These are phyloP conservation scores for Pichia insulana DNA, from an alignment of 805 yeast genomes.

Conservation along the genomic window DNA sequence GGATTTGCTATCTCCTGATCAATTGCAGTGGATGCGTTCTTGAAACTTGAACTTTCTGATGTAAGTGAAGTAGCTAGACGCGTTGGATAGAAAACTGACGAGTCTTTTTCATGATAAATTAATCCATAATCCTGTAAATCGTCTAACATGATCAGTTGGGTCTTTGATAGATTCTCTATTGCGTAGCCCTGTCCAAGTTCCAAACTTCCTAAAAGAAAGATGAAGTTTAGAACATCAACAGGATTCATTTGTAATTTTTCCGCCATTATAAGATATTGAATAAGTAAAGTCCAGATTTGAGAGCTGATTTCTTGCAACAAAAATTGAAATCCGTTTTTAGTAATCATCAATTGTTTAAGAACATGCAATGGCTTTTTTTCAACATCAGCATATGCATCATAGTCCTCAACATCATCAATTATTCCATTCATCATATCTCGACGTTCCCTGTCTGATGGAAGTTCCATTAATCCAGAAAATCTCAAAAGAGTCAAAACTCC, in stretches of 20 bases:
- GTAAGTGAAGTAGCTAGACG: slow-evolving; percentile 83
- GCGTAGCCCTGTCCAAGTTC: slow-evolving; percentile 87
- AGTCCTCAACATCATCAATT: slow-evolving; percentile 15
- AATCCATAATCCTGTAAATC: slow-evolving; percentile 89
- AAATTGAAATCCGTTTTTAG: slow-evolving; percentile 91
- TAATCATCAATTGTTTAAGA: slow-evolving; percentile 48
- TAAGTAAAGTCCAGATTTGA: slow-evolving; percentile 85
- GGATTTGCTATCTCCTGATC: slow-evolving; percentile 47
- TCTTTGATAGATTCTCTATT: slow-evolving; percentile 57
- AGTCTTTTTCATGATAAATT: slow-evolving; percentile 47
- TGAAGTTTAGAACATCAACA: slow-evolving; percentile 88
- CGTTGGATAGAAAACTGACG: slow-evolving; percentile 78
- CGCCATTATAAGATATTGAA: slow-evolving; percentile 81
- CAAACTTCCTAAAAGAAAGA: slow-evolving; percentile 86
- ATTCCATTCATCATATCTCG: slow-evolving; percentile 15
- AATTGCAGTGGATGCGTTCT: slow-evolving; percentile 69
- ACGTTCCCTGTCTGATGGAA: slow-evolving; percentile 28
- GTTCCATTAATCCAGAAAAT: slow-evolving; percentile 85
- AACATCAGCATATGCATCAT: slow-evolving; percentile 13
- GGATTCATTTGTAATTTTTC: slow-evolving; percentile 86
- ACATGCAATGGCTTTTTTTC: slow-evolving; percentile 15
- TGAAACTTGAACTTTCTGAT: slow-evolving; percentile 64
- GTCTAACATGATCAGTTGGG: slow-evolving; percentile 79
- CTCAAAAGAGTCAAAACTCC: slow-evolving; percentile 71
- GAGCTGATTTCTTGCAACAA: slow-evolving; percentile 85